A percentile compares a stretch with the other conserved stretches of the same genome.
Evolutionary conservation across 1,284 basidiomycete species (phyloP).

Genomic region (Ustilago vetiveriae): DNA sequence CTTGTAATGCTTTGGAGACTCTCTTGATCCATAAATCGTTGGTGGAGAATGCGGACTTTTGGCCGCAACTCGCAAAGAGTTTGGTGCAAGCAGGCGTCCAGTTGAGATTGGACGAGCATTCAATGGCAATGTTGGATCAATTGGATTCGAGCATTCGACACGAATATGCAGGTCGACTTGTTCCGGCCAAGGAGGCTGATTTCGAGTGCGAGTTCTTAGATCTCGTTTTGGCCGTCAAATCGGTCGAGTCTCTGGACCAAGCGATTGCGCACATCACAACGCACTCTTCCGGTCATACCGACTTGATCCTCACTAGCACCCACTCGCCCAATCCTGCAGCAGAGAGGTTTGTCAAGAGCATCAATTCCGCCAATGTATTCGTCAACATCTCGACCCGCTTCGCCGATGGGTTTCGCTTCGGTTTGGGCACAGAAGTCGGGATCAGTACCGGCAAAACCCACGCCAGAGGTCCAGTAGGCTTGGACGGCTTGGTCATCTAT

Average conservation of each 20-base stretch:
- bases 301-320: conserved; percentile 76
- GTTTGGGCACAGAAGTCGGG: conserved; percentile 96
- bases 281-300: conserved; percentile 95
- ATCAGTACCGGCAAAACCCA: conserved; percentile 97
- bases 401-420: conserved; percentile 95
- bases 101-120: conserved; percentile 79
- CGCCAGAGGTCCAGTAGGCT: conserved; percentile 92
- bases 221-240: conserved; percentile 74
- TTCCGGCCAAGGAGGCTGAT: conserved; percentile 70
- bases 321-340: conserved; percentile 68
- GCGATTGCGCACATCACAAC: conserved; percentile 91
- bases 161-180: conserved; percentile 58
- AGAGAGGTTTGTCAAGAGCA: conserved; percentile 81
- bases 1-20: conserved; percentile 93
- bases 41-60: conserved; percentile 69
- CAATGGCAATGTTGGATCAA: not conserved
- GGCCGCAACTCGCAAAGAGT: conserved; percentile 80
- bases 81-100: conserved; percentile 77
- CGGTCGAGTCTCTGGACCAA: conserved; percentile 75
- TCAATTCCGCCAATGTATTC: conserved; percentile 92
- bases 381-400: conserved; percentile 95
- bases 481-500: conserved; percentile 76
- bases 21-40: conserved; percentile 80
- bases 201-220: conserved; percentile 84
- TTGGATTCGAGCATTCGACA: not conserved